Evolutionary conservation across 768 basidiomycete species (phyloP), one percentile per base, ranked within the genome.

Genomic region (Russula foetens): DNA sequence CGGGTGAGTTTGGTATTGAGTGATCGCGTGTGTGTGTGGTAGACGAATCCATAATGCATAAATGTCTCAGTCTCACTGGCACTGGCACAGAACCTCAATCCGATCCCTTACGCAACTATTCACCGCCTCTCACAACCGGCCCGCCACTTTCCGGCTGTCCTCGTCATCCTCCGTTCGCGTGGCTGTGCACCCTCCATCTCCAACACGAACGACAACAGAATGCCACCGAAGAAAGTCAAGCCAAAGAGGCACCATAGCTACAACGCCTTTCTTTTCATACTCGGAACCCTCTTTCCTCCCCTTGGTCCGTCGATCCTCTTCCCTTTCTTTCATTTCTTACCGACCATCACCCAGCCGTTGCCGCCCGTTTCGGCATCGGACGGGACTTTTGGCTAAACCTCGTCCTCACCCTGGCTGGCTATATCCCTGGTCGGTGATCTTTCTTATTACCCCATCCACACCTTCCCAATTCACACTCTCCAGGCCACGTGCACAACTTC

Each of bases 401-500:
- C 4, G 70, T 96, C 66, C 74, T 95, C 38, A 94, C 91, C n/a
- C 81, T 98, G 56, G 86, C 84, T 70, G 94, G 94, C 12, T 97
- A 96, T 71, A 88, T 93, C 66, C 91, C 90, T 55, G 90, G 90
- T 88, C 49, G 11, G 77, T 64, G 44, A 26, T 21, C 38, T 33
- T 57, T 59, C 29, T 47, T 59, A 56, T 64, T 45, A 23, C 63
- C 35, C 15, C 11, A 3, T 44, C 54, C 33, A 26, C 9, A 4
- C 24, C 14, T 50, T 33, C 21, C 58, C 62, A 23, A 50, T 53
- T 46, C 41, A 61, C 46, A 12, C 41, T 46, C 66, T 65, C 53
- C 70, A 86, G 91, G 92, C 23, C 94, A 98, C 71, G 84, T 75
- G 56, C 95, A 98, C 75, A 97, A 96, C 67, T 93, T 93, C 71